Evolutionary conservation across 2,329 filamentous ascomycete species (phyloP).

Genomic region (Penicillium rolfsii): DNA sequence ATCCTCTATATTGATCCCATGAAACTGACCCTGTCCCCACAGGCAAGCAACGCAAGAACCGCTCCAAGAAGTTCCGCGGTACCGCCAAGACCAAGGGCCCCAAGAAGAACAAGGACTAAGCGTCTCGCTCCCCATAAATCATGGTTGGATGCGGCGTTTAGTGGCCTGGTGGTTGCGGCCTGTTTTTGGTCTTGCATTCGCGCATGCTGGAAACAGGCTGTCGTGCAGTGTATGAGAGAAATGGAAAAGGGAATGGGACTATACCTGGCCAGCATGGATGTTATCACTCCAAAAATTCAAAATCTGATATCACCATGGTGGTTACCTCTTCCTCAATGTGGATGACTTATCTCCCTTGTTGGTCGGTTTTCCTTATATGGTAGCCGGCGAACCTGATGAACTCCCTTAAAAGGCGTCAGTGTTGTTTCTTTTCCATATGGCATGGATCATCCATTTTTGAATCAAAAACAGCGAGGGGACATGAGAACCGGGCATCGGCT

Average conservation of each 20-base stretch:
- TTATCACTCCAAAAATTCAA: slow-evolving; percentile 3
- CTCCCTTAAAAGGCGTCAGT: slow-evolving; percentile 30
- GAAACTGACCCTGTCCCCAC: slow-evolving; percentile 39
- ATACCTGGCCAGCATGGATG: slow-evolving; percentile 10
- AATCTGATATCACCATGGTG: slow-evolving; percentile 7
- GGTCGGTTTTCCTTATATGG: slow-evolving; percentile 7
- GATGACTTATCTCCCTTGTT: slow-evolving; percentile 11
- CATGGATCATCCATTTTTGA: slow-evolving; percentile 29
- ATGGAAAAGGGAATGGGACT: slow-evolving; percentile 8
- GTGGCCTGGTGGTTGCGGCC: slow-evolving; percentile 34
- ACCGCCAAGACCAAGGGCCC: slow-evolving; percentile 98
- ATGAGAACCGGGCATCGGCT: slow-evolving; percentile 34
- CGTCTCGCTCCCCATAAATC: slow-evolving; percentile 34
- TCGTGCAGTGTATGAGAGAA: slow-evolving; percentile 13
- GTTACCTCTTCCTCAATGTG: slow-evolving; percentile 6
- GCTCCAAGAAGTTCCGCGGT: slow-evolving; percentile 96
- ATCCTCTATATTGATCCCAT: slow-evolving; percentile 5
- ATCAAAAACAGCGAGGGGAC: slow-evolving; percentile 29
- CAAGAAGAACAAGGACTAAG: slow-evolving; percentile 88
- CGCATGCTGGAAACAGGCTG: slow-evolving; percentile 11
- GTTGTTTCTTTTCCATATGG: slow-evolving; percentile 28
- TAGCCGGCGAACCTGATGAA: slow-evolving; percentile 21
- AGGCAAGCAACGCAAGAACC: slow-evolving; percentile 99
- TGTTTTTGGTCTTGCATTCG: slow-evolving; percentile 17
- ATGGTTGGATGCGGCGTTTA: slow-evolving; percentile 31